A percentile compares a stretch with the other conserved stretches of the same genome.
phyloP scores from a whole-genome alignment of 2,329 filamentous ascomycete genomes.

The Sporothrix luriei region DNA sequence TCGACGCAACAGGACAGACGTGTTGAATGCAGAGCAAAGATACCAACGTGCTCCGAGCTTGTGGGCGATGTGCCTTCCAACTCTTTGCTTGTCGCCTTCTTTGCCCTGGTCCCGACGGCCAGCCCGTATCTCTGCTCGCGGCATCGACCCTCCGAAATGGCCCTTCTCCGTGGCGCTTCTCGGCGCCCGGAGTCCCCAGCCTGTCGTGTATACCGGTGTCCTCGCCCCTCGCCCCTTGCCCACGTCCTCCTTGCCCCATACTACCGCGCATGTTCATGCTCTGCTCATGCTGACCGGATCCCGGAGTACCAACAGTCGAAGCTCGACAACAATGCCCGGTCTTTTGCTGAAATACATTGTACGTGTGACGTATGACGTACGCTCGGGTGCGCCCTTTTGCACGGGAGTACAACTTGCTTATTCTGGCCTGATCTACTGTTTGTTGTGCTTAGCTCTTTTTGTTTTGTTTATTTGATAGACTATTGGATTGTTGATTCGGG shows the following conservation, averaged over 20 bases:
- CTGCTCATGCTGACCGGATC: background rate
- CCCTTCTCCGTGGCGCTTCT: background rate
- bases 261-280: background rate
- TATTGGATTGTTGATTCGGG: background rate
- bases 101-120: background rate
- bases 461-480: background rate
- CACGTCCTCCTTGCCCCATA: background rate
- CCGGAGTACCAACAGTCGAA: no score
- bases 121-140: background rate
- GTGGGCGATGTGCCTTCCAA: background rate
- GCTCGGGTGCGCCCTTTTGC: no score
- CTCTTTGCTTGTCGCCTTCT: background rate
- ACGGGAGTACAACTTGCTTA: no score
- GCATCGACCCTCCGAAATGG: background rate
- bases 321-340: no score
- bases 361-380: no score
- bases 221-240: background rate
- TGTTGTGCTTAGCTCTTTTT: background rate
- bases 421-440: no score
- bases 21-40: conserved; percentile 19
- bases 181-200: background rate
- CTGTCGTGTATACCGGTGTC: background rate
- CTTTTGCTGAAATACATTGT: no score
- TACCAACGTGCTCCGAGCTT: conserved; percentile 1
- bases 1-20: conserved; percentile 10